Percentiles rank a stretch among this genome's conserved stretches.
Conservation (phyloP, 805 yeast genomes). For the Metschnikowia lunata region DNA sequence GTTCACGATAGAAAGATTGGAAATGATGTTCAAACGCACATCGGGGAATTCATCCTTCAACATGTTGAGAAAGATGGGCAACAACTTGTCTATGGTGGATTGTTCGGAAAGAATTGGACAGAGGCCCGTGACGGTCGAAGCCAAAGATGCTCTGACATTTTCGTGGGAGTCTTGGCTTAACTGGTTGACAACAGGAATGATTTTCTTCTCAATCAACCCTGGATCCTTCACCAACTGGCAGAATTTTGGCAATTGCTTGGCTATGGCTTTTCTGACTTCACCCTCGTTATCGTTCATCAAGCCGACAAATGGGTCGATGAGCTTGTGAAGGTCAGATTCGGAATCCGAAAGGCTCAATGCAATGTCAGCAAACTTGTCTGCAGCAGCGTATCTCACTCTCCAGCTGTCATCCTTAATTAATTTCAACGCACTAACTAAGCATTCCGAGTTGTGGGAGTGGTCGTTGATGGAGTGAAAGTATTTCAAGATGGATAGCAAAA, state of each 20-base stretch:
- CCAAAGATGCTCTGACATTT: slow-evolving; percentile 88
- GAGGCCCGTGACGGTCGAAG: slow-evolving; percentile 79
- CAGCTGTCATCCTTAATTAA: slow-evolving; percentile 87
- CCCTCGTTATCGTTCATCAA: slow-evolving; percentile 91
- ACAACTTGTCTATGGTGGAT: slow-evolving; percentile 69
- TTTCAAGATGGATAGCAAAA: slow-evolving; percentile 73
- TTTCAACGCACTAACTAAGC: slow-evolving; percentile 60
- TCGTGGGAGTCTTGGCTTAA: slow-evolving; percentile 89
- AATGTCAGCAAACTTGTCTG: slow-evolving; percentile 81
- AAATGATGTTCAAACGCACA: slow-evolving; percentile 89
- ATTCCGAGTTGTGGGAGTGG: slow-evolving; percentile 54
- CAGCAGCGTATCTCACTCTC: slow-evolving; percentile 98
- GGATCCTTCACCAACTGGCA: slow-evolving; percentile 45
- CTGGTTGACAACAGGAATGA: slow-evolving; percentile 78
- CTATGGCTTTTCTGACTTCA: slow-evolving; percentile 90
- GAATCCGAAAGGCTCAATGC: slow-evolving; percentile 60
- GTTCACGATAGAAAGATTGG: slow-evolving; percentile 86
- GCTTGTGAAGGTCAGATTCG: slow-evolving; percentile 51
- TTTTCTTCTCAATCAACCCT: slow-evolving; percentile 56
- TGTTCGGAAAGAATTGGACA: slow-evolving; percentile 85
- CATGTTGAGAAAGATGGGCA: slow-evolving; percentile 90
- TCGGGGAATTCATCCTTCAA: slow-evolving; percentile 95
- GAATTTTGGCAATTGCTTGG: slow-evolving; percentile 83
- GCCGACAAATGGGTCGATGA: slow-evolving; percentile 66
- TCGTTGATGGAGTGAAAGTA: slow-evolving; percentile 60